Evolutionary conservation across 2,329 filamentous ascomycete species (phyloP), one percentile per base, ranked within the genome.

Genomic region (Talaromyces sp.): DNA sequence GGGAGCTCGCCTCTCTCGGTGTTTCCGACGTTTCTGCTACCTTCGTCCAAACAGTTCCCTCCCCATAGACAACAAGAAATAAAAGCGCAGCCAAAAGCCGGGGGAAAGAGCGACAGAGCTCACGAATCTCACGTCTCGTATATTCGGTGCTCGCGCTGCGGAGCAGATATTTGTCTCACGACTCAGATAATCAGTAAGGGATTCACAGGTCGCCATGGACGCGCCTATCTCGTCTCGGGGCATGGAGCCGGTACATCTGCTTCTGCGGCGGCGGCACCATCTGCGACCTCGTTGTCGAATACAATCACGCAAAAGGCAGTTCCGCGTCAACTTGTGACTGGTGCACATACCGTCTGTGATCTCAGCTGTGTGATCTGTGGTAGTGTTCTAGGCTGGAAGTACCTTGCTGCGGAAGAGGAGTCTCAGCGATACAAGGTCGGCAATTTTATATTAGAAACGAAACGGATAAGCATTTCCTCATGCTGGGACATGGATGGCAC

Each of bases 371-470:
- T 77, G 4, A 77, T 80, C 54, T 88, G 86, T 64, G 83, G 81
- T 2, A 81, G 70, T 59, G 79, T 85, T 40, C 68, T 88, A 23
- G 86, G 86, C 2, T 88, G 86, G 86, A 88, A 88, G 71, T 88
- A 88, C 68, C 81, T 88, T 28, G 79, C 81, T 23, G 86, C 86
- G 0, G 84, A 85, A 63, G 84, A 88, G 65, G 85, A 87, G 62
- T 76, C 73, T 10, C 86, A 88, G 72, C 76, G 80, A 60, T 88
- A 88, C 68, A 88, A 88, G 68, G 83, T 88, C 2, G 86, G 86
- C n/a, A 88, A 87, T 69, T 88, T 85, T 65, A 88, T 88, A 31
- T 72, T 88, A 31, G 86, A 88, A 72, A 87, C 84, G 51, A 84
- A 82, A 71, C 76, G 81, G 59, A 81, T 86, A 8, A 79, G 78